Evolutionary conservation across 306 rosid genomes (phyloP).

Genomic region (Macrotyloma uniflorum): DNA sequence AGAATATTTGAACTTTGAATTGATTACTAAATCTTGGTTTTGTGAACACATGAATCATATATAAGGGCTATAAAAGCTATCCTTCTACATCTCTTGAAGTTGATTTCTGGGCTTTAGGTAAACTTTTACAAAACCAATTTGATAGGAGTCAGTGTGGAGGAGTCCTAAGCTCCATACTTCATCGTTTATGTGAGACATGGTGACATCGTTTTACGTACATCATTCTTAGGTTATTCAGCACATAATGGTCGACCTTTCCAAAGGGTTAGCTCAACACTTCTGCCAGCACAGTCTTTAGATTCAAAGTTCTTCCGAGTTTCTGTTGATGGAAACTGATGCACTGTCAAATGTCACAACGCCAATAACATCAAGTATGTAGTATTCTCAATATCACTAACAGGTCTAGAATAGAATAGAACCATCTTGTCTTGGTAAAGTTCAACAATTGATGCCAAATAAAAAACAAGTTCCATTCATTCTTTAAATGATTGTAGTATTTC

Average conservation of each 20-base stretch:
- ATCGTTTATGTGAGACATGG: too few relatives aligned
- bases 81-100: too few relatives aligned
- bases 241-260: constrained; percentile 36
- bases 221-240: not conserved
- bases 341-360: constrained; percentile 66
- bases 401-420: constrained; percentile 70
- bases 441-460: constrained; percentile 69
- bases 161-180: too few relatives aligned
- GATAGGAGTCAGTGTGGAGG: too few relatives aligned
- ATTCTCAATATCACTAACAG: constrained; percentile 66
- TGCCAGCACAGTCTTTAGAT: constrained; percentile 69
- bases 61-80: too few relatives aligned
- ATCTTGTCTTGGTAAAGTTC: constrained; percentile 77
- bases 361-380: constrained; percentile 69
- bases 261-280: constrained; percentile 70
- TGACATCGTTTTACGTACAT: too few relatives aligned
- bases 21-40: constrained; percentile 13
- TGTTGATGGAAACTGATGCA: constrained; percentile 77
- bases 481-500: constrained; percentile 81
- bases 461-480: constrained; percentile 76
- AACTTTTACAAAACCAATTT: too few relatives aligned
- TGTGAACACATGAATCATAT: not conserved
- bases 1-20: not conserved
- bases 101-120: too few relatives aligned
- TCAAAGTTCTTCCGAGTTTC: constrained; percentile 78